phyloP scores from a whole-genome alignment of 306 rosid genomes.

The Cicer arietinum region DNA sequence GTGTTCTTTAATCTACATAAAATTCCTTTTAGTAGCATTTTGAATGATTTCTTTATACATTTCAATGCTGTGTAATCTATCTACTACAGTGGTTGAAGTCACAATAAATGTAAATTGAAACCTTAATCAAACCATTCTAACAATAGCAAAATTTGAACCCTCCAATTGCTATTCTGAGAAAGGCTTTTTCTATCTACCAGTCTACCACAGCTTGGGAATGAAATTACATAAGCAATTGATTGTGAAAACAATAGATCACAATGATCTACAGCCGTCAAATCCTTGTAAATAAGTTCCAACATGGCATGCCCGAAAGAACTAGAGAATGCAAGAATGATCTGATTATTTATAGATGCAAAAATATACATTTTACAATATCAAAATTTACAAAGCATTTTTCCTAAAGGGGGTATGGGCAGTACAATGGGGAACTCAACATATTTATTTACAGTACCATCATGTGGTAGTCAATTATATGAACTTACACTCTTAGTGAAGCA shows the following conservation, averaged over 20 bases:
- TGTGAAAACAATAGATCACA: not conserved
- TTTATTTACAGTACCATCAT: slow-evolving; percentile 46
- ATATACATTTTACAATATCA: slow-evolving; percentile 47
- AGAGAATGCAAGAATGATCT: slow-evolving; percentile 30
- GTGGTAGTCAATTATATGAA: slow-evolving; percentile 16
- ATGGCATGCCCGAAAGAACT: slow-evolving; percentile 1
- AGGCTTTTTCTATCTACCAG: not conserved
- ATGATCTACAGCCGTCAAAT: not conserved
- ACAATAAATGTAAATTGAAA: not conserved
- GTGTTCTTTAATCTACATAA: no score
- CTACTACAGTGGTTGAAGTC: no score
- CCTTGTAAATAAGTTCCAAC: slow-evolving; percentile 4
- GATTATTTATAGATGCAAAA: slow-evolving; percentile 30
- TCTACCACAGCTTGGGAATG: not conserved
- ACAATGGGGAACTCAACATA: slow-evolving; percentile 45
- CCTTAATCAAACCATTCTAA: not conserved
- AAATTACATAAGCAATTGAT: not conserved
- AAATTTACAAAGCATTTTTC: slow-evolving; percentile 47
- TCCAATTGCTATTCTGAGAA: not conserved
- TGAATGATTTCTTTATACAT: no score
- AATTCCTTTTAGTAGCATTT: no score
- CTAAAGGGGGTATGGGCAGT: slow-evolving; percentile 26
- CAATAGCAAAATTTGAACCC: not conserved
- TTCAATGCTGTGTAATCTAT: no score
- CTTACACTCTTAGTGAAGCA: not conserved